Percentiles rank a stretch among this genome's conserved stretches.
phyloP scores from a whole-genome alignment of 2,329 filamentous ascomycete species.

The Trichophyton equinum region DNA sequence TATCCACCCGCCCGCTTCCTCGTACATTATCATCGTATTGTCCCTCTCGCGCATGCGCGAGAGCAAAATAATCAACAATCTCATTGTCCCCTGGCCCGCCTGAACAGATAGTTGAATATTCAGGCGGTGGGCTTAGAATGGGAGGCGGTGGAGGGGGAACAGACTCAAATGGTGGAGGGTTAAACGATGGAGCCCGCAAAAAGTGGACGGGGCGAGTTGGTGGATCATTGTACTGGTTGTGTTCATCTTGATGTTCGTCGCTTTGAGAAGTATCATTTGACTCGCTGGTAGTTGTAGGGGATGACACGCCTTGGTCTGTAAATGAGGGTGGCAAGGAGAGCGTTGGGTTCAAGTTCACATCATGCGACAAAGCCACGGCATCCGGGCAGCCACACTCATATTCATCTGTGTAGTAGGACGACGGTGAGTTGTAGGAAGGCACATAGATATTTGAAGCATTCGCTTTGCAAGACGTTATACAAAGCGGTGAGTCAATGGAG shows the following conservation, averaged over 20 bases:
- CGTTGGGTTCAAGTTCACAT: constrained; percentile 17
- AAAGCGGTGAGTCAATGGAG: constrained; percentile 89
- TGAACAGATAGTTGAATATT: constrained; percentile 62
- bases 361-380: constrained; percentile 37
- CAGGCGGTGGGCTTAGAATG: constrained; percentile 66
- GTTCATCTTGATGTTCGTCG: constrained; percentile 34
- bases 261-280: constrained; percentile 20
- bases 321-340: constrained; percentile 7
- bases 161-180: constrained; percentile 75
- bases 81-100: constrained; percentile 29
- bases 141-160: constrained; percentile 59
- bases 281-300: neutral
- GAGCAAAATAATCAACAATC: constrained; percentile 75
- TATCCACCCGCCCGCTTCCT: constrained; percentile 35
- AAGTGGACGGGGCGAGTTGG: constrained; percentile 63
- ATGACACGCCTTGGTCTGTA: neutral
- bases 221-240: constrained; percentile 32
- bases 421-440: constrained; percentile 58
- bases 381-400: constrained; percentile 56
- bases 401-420: constrained; percentile 41
- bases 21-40: constrained; percentile 39
- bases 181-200: constrained; percentile 70
- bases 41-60: constrained; percentile 45
- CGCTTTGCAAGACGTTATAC: constrained; percentile 84
- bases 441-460: constrained; percentile 79